Evolutionary conservation across 768 basidiomycete genomes (phyloP), one percentile per base, ranked within the genome.

Genomic region (Lentinula sp.): DNA sequence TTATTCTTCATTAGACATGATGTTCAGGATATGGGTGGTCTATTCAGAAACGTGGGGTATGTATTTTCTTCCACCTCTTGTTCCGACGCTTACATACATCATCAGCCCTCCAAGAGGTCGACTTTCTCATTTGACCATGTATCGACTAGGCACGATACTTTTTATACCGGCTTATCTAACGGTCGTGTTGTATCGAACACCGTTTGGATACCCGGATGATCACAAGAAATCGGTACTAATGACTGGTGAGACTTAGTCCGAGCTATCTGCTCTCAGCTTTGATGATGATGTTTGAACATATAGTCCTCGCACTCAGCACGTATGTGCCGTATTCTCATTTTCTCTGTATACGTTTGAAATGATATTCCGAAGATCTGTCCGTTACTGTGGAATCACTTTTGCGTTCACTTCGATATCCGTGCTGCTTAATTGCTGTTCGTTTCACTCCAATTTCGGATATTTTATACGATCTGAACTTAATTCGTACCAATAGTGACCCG

Each of bases 151-250:
- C 48, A 88, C 90, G 6, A 71, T 87, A 20, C 77, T 96, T 37
- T 97, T 93, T 73, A 87, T 98, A 63, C 94, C 94, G 1, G 85
- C 93, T 16, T 97, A 98, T 73, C 79, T 95, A 45, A 84, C 86
- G 6, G 87, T 96, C 37, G 79, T 83, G 53, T 78, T 86, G 48
- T 95, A 86, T 70, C 89, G 88, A 43, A 74, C 73, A 35, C 79
- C 76, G 59, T 82, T 97, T 59, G 90, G 91, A 33, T 87, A 85
- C 69, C 72, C 82, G 9, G 74, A 79, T 10, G 84, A 85, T 61
- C 85, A 86, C 61, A 88, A 88, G n/a, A 90, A 89, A 63, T 74
- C 88, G 57, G 64, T 93, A 54, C 80, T 98, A 54, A 96, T 98
- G 93, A 71, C 82, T 52, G 86, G 91, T 86, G 70, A 65, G 88